phyloP scores from a whole-genome alignment of 73 alveolate species.

The Paramecium bursaria region DNA sequence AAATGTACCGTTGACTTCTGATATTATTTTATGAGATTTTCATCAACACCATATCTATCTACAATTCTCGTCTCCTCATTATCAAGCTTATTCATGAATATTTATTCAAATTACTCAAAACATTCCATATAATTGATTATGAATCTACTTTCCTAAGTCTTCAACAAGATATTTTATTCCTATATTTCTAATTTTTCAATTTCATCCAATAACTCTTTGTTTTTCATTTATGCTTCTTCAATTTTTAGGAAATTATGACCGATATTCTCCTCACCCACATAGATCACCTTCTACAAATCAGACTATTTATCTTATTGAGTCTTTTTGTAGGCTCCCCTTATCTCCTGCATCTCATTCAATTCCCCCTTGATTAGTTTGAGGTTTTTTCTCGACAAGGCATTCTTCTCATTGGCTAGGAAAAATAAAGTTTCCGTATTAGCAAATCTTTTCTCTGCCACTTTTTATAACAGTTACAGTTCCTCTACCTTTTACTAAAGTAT shows the following conservation, averaged over 20 bases:
- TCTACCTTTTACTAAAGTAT: conserved; percentile 16
- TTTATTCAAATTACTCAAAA: conserved; percentile 46
- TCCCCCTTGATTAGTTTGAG: conserved; percentile 22
- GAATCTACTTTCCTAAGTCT: conserved; percentile 42
- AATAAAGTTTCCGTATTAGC: conserved; percentile 34
- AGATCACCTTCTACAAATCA: conserved; percentile 42
- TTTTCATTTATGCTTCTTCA: conserved; percentile 16
- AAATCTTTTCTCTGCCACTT: conserved; percentile 45
- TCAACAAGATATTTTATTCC: background rate
- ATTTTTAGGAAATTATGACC: conserved; percentile 50
- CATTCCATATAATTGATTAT: conserved; percentile 52
- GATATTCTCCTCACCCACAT: conserved; percentile 59
- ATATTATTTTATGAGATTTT: conserved; percentile 4
- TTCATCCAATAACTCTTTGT: background rate
- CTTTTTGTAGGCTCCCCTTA: conserved; percentile 34
- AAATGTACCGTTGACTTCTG: background rate
- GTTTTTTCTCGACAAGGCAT: background rate
- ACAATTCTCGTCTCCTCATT: conserved; percentile 24
- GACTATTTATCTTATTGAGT: conserved; percentile 13
- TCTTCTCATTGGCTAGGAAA: conserved; percentile 32
- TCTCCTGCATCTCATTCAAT: conserved; percentile 7
- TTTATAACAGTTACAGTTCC: conserved; percentile 5
- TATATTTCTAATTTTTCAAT: conserved; percentile 51
- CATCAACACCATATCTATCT: conserved; percentile 34
- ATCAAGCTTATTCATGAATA: conserved; percentile 13